These are phyloP conservation scores for Dysphania ambrosioides DNA, from an alignment of 148 eudicot genomes.

Conservation along the genomic window DNA sequence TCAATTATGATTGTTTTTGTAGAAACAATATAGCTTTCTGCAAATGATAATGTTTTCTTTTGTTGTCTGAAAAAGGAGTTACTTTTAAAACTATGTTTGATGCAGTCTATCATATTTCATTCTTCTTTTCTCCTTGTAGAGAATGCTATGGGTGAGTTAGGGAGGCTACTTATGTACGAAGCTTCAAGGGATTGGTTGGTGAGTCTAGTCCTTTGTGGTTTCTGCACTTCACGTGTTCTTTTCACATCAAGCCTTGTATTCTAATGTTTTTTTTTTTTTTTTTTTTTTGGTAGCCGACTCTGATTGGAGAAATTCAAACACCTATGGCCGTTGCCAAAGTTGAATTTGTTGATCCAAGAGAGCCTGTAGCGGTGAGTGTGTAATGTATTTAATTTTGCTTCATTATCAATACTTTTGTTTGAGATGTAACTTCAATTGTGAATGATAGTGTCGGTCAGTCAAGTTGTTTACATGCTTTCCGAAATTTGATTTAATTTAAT, in stretches of 20 bases:
- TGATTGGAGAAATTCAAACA: constrained; percentile 81
- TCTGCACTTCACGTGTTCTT: background rate
- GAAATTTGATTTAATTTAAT: background rate
- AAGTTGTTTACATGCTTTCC: background rate
- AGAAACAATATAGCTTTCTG: no score
- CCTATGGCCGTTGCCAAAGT: constrained; percentile 84
- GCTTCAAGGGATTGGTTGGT: constrained; percentile 99
- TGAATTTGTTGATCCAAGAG: constrained; percentile 93
- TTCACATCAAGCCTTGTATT: constrained; percentile 5
- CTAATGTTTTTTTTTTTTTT: constrained; percentile 6
- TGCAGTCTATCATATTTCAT: background rate
- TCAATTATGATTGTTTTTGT: no score
- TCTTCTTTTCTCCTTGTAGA: constrained; percentile 39
- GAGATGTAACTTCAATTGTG: no score
- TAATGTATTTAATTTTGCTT: constrained; percentile 1
- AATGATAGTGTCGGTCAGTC: background rate
- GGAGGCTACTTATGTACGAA: constrained; percentile 88
- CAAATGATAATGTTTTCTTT: background rate
- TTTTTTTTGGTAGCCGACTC: no score
- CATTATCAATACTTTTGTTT: background rate
- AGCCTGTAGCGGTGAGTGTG: constrained; percentile 77
- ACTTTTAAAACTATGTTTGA: background rate
- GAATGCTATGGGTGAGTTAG: constrained; percentile 96
- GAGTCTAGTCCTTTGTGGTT: constrained; percentile 26
- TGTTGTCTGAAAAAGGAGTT: background rate